These are phyloP conservation scores for Globisporangium sylvaticum DNA, from an alignment of 352 stramenopile species.

Conservation along the genomic window DNA sequence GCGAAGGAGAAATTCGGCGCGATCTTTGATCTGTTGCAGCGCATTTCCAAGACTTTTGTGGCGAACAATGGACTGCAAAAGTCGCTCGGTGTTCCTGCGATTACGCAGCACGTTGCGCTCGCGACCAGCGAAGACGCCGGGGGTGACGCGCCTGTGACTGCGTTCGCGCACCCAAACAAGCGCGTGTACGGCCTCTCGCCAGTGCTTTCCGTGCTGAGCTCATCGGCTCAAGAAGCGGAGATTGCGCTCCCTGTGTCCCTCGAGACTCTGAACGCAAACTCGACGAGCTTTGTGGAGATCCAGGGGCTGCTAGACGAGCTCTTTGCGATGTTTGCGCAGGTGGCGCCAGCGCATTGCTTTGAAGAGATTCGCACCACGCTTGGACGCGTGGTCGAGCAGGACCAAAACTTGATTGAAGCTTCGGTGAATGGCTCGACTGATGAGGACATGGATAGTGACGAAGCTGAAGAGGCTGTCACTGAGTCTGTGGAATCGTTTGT, in stretches of 20 bases:
- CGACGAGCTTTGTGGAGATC: slow-evolving; percentile 31
- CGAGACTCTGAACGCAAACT: slow-evolving; percentile 31
- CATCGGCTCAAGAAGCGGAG: not conserved
- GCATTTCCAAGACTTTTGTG: slow-evolving; percentile 28
- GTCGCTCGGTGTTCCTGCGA: slow-evolving; percentile 53
- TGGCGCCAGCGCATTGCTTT: slow-evolving; percentile 32
- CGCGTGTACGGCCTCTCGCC: slow-evolving; percentile 68
- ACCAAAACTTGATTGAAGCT: slow-evolving; percentile 27
- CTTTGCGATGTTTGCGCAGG: slow-evolving; percentile 23
- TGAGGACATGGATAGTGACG: slow-evolving; percentile 23
- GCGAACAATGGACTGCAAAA: slow-evolving; percentile 20
- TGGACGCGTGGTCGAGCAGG: slow-evolving; percentile 22
- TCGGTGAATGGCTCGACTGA: not conserved
- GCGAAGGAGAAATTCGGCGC: slow-evolving; percentile 15
- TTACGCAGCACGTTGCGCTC: slow-evolving; percentile 43
- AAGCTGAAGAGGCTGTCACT: slow-evolving; percentile 8
- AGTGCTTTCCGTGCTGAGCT: slow-evolving; percentile 19
- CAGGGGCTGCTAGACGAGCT: slow-evolving; percentile 22
- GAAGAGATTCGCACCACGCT: slow-evolving; percentile 29
- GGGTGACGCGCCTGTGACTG: slow-evolving; percentile 38
- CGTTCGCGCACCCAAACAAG: slow-evolving; percentile 54
- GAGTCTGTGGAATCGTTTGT: slow-evolving; percentile 41
- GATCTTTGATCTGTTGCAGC: slow-evolving; percentile 33
- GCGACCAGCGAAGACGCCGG: slow-evolving; percentile 39
- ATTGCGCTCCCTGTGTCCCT: slow-evolving; percentile 24